Conservation (phyloP, 2,329 filamentous ascomycete species). For the Plectosphaerella cucumerina region DNA sequence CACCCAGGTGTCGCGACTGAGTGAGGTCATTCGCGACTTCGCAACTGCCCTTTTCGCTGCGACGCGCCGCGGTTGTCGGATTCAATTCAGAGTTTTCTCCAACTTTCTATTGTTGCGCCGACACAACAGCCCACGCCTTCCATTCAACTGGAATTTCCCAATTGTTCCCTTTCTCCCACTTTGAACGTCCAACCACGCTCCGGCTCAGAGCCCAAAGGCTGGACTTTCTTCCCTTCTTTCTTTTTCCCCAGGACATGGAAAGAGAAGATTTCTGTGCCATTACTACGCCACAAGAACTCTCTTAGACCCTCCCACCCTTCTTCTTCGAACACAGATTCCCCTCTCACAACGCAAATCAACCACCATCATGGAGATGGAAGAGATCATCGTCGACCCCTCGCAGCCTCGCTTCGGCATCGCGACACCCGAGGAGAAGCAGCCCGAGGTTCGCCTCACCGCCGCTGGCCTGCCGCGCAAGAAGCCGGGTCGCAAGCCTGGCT, state of each 20-base stretch:
- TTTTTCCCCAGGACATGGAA: neutral
- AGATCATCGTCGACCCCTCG: conserved; percentile 44
- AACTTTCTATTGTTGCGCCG: too few species aligned
- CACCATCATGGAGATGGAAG: conserved; percentile 39
- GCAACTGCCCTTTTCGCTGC: neutral
- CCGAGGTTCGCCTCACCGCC: conserved; percentile 38
- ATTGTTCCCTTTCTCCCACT: neutral
- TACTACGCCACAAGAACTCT: conserved; percentile 42
- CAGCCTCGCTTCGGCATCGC: conserved; percentile 26
- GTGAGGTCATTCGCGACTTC: conserved; percentile 14
- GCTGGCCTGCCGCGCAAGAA: conserved; percentile 59
- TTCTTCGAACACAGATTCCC: conserved; percentile 44
- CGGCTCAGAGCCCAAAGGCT: neutral
- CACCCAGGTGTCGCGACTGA: neutral
- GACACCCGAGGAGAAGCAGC: conserved; percentile 14
- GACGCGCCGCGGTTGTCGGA: neutral
- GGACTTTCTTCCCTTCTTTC: neutral
- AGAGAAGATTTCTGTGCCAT: conserved; percentile 25
- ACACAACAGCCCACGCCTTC: neutral
- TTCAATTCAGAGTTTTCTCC: conserved; percentile 1
- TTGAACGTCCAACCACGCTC: neutral
- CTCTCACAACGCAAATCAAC: conserved; percentile 19
- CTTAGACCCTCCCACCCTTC: conserved; percentile 45
- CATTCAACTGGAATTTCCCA: neutral
- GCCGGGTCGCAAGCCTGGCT: conserved; percentile 61